Conservation (phyloP, 2,329 filamentous ascomycete species). For the Pseudocercospora ulei region DNA sequence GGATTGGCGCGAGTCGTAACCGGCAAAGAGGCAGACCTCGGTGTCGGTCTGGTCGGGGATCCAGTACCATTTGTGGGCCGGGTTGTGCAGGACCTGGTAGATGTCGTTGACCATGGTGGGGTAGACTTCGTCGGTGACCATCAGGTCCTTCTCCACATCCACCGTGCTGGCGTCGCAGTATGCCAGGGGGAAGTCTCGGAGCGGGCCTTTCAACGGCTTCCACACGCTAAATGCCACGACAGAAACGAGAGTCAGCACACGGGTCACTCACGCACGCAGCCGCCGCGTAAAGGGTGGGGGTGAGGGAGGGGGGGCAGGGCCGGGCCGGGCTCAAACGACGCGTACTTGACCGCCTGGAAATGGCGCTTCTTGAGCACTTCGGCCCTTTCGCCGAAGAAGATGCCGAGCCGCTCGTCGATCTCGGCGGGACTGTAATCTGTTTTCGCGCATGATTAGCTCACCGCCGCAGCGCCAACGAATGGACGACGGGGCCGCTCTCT, state of each 20-base stretch:
- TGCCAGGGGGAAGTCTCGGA: slow-evolving; percentile 10
- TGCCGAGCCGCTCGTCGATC: slow-evolving; percentile 7
- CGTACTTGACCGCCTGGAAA: slow-evolving; percentile 9
- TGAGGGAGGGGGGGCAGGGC: no score
- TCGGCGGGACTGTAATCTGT: slow-evolving; percentile 10
- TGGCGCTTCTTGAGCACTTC: slow-evolving; percentile 11
- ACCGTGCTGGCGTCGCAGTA: slow-evolving; percentile 8
- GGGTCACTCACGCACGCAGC: not conserved
- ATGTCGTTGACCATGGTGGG: slow-evolving; percentile 11
- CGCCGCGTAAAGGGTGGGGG: no score
- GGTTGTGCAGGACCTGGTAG: slow-evolving; percentile 12
- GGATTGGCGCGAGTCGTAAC: slow-evolving; percentile 8
- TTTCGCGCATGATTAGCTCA: no score
- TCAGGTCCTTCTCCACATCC: not conserved
- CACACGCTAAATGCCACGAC: slow-evolving; percentile 3
- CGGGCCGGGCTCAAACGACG: no score
- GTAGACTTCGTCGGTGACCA: slow-evolving; percentile 12
- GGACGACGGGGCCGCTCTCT: no score
- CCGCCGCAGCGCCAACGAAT: no score
- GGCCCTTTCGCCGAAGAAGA: slow-evolving; percentile 9
- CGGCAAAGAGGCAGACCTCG: slow-evolving; percentile 9
- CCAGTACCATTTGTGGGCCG: slow-evolving; percentile 13
- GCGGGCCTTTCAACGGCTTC: slow-evolving; percentile 8
- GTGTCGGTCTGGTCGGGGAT: slow-evolving; percentile 9
- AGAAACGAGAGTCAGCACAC: no score